Percentiles rank a stretch among this genome's conserved stretches.
Evolutionary conservation across 208 protist species (phyloP).

Genomic region (Herpetomonas tarakana): DNA sequence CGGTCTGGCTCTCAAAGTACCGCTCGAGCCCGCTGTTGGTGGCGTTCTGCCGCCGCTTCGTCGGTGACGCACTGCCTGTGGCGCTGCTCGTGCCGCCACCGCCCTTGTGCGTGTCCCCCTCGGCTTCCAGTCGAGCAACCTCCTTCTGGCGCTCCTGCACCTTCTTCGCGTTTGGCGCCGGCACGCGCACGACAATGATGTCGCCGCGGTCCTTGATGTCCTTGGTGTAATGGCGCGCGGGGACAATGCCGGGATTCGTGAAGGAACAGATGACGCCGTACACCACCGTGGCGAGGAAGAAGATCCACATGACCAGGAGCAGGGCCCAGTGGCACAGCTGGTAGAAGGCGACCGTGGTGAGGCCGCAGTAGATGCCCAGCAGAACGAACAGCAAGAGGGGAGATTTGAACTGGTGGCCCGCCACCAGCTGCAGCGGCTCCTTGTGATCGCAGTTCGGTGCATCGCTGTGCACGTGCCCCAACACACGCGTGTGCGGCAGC

Average conservation of each 20-base stretch:
- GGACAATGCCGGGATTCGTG: conserved; percentile 53
- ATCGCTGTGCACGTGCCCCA: conserved; percentile 8
- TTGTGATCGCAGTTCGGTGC: conserved; percentile 30
- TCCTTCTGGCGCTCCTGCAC: conserved; percentile 25
- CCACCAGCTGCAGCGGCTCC: conserved; percentile 17
- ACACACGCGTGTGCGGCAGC: conserved; percentile 16
- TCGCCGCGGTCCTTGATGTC: conserved; percentile 29
- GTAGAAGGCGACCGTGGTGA: conserved; percentile 27
- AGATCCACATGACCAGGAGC: conserved; percentile 23
- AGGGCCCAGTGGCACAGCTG: conserved; percentile 17
- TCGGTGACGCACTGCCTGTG: conserved; percentile 1
- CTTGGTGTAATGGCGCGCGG: conserved; percentile 14
- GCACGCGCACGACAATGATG: conserved; percentile 33
- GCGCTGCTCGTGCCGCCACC: background rate
- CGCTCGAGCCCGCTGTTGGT: conserved; percentile 25
- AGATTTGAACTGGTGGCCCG: conserved; percentile 16
- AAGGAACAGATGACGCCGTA: conserved; percentile 32
- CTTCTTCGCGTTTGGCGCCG: conserved; percentile 36
- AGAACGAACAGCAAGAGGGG: conserved; percentile 21
- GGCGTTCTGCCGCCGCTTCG: conserved; percentile 7
- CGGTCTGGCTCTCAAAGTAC: conserved; percentile 36
- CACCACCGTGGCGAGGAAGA: conserved; percentile 18
- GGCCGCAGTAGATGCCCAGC: conserved; percentile 19
- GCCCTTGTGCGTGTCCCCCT: background rate
- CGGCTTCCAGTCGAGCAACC: conserved; percentile 1